Percentiles rank a stretch among this genome's conserved stretches.
These are phyloP conservation scores for Euclidium syriacum DNA, from an alignment of 345 rosid genomes.

Conservation along the genomic window DNA sequence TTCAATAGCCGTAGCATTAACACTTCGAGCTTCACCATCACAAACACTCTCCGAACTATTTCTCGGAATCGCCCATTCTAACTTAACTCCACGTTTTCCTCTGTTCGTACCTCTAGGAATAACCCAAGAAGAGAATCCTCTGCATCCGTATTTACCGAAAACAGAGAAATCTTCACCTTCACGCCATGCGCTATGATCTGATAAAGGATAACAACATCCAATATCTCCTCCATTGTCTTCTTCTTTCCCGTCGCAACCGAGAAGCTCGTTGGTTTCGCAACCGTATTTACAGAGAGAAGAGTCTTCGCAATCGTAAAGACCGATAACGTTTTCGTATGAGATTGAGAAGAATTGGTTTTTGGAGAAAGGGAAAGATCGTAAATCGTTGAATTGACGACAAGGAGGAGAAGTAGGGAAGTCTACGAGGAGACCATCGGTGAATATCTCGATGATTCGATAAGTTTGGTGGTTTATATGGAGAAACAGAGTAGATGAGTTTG, in stretches of 20 bases:
- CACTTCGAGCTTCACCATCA: conserved; percentile 37
- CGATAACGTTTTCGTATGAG: conserved; percentile 64
- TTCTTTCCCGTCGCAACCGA: conserved; percentile 52
- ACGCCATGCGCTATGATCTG: conserved; percentile 64
- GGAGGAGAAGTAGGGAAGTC: conserved; percentile 56
- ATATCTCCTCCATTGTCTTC: conserved; percentile 39
- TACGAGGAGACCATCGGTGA: conserved; percentile 63
- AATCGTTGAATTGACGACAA: conserved; percentile 65
- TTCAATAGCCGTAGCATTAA: conserved; percentile 58
- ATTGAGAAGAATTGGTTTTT: conserved; percentile 44
- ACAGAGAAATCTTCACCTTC: conserved; percentile 56
- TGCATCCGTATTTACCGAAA: conserved; percentile 70
- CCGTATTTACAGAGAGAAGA: conserved; percentile 67
- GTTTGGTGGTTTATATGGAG: conserved; percentile 42
- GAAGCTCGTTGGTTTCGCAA: conserved; percentile 61
- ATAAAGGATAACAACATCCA: conserved; percentile 78
- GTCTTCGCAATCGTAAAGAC: conserved; percentile 80
- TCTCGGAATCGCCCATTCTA: conserved; percentile 76
- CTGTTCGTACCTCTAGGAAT: conserved; percentile 47
- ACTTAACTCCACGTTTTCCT: conserved; percentile 69
- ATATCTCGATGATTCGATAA: conserved; percentile 56
- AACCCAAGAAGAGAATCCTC: conserved; percentile 77
- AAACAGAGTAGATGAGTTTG: conserved; percentile 50
- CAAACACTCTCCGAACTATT: conserved; percentile 44
- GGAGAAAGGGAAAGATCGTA: conserved; percentile 49